phyloP scores from a whole-genome alignment of 2,329 filamentous ascomycete species.

The Neonectria faginata region DNA sequence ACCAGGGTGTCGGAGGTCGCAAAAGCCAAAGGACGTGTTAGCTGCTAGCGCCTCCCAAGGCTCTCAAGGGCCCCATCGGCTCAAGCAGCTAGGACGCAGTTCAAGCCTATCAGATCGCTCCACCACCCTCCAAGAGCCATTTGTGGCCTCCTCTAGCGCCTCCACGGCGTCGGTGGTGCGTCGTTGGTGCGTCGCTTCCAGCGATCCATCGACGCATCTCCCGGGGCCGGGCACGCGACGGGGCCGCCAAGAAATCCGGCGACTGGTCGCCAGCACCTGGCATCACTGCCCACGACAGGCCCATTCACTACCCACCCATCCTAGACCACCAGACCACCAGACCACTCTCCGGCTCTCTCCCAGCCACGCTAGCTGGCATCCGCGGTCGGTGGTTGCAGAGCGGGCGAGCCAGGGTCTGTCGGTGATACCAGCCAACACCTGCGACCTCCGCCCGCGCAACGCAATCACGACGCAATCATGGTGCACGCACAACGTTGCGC shows the following conservation, averaged over 20 bases:
- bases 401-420: slow-evolving; percentile 21
- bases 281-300: slow-evolving; percentile 7
- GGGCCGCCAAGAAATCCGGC: slow-evolving; percentile 18
- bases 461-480: slow-evolving; percentile 15
- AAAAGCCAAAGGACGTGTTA: slow-evolving; percentile 27
- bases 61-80: neutral
- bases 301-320: slow-evolving; percentile 14
- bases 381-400: slow-evolving; percentile 23
- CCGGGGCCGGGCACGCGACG: slow-evolving; percentile 28
- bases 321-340: slow-evolving; percentile 1
- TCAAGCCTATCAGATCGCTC: slow-evolving; percentile 18
- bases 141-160: slow-evolving; percentile 13
- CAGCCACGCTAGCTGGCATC: slow-evolving; percentile 20
- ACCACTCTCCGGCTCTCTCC: neutral
- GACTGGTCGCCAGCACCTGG: slow-evolving; percentile 17
- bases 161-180: slow-evolving; percentile 18
- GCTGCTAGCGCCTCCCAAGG: slow-evolving; percentile 12
- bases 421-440: slow-evolving; percentile 31
- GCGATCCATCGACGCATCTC: slow-evolving; percentile 31
- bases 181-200: slow-evolving; percentile 20
- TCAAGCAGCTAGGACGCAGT: neutral
- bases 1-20: slow-evolving; percentile 34
- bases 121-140: neutral
- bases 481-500: slow-evolving; percentile 4
- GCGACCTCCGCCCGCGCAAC: slow-evolving; percentile 18